phyloP scores from a whole-genome alignment of 768 basidiomycete genomes.

The Leccinum incarnatum region DNA sequence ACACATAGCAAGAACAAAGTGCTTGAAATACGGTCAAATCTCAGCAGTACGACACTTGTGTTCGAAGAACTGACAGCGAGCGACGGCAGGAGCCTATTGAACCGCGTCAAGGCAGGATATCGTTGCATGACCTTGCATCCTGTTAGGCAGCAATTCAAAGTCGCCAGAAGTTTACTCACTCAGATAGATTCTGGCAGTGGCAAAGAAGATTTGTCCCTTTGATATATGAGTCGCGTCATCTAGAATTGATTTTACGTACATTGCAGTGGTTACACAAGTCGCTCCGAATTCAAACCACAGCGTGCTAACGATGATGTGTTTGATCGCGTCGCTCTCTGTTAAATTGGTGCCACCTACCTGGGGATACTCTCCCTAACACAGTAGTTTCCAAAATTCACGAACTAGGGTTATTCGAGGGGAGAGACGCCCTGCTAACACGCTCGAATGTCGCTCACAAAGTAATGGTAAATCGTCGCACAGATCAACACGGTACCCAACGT shows the following conservation, averaged over 20 bases:
- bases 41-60: background rate
- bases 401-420: background rate
- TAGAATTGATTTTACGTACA: background rate
- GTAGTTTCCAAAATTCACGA: slow-evolving; percentile 2
- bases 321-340: background rate
- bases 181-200: slow-evolving; percentile 1
- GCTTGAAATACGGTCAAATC: background rate
- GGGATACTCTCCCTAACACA: background rate
- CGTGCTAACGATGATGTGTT: background rate
- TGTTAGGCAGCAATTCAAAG: background rate
- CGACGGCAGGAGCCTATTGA: background rate
- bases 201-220: slow-evolving; percentile 9
- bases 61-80: slow-evolving; percentile 4
- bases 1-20: background rate
- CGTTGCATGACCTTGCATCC: slow-evolving; percentile 1
- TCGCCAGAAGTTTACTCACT: slow-evolving; percentile 1
- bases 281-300: slow-evolving; percentile 2
- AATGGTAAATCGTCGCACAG: background rate
- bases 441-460: slow-evolving; percentile 4
- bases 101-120: slow-evolving; percentile 1
- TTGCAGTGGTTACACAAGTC: slow-evolving; percentile 1
- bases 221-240: background rate
- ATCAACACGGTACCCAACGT: slow-evolving; percentile 1
- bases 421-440: background rate
- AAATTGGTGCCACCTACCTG: background rate